Conservation (phyloP, 169 alveolate species). For the Plasmodium billcollinsi region DNA sequence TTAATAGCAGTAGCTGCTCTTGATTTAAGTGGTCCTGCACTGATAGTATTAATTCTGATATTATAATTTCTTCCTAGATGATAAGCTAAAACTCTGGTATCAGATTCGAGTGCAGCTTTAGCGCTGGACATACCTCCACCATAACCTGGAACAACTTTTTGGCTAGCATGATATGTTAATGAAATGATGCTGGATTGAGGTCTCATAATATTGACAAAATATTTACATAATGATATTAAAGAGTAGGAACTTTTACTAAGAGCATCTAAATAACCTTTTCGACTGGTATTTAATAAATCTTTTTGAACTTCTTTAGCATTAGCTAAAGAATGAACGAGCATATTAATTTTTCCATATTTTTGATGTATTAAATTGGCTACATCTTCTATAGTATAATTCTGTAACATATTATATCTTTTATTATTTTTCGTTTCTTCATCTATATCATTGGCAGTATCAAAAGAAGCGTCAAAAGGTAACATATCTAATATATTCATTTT, state of each 20-base stretch:
- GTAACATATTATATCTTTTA: constrained; percentile 83
- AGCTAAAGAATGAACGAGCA: constrained; percentile 88
- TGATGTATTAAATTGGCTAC: constrained; percentile 72
- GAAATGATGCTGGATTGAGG: constrained; percentile 81
- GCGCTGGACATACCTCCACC: constrained; percentile 91
- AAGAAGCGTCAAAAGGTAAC: constrained; percentile 86
- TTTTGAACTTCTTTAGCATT: constrained; percentile 88
- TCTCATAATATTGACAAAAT: constrained; percentile 85
- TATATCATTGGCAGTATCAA: constrained; percentile 82
- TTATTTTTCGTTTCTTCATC: constrained; percentile 84
- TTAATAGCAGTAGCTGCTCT: constrained; percentile 85
- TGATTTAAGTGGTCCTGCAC: constrained; percentile 88
- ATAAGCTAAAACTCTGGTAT: constrained; percentile 86
- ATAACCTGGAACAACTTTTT: constrained; percentile 84
- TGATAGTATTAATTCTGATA: constrained; percentile 85
- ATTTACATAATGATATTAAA: constrained; percentile 84
- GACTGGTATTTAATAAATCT: constrained; percentile 85
- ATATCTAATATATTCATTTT: constrained; percentile 79
- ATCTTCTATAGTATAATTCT: constrained; percentile 82
- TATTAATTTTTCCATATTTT: constrained; percentile 80
- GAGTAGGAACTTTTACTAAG: constrained; percentile 85
- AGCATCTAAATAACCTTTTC: constrained; percentile 88
- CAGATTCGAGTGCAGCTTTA: constrained; percentile 88
- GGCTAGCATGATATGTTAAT: constrained; percentile 85
- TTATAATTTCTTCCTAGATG: constrained; percentile 83